Base-by-base conservation (phyloP, 352 stramenopile genomes). In the Phytopythium litorale region DNA sequence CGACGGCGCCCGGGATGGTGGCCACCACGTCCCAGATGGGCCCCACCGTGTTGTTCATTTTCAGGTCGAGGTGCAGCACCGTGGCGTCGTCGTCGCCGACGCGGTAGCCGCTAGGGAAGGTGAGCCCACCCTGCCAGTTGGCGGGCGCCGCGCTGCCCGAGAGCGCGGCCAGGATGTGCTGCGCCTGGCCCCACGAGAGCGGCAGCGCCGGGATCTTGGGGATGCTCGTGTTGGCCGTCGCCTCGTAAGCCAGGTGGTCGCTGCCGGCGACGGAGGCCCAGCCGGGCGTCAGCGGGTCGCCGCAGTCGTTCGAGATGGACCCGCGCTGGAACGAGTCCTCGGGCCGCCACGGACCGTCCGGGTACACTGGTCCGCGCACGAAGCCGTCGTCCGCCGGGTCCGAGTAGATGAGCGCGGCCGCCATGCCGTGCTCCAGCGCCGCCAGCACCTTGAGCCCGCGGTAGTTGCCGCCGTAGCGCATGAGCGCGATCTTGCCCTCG, bases 1-100 rank as follows among this genome's bases (percentile, higher is more conserved):
- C 63, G 7, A 67, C 62, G 0, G 60, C 60, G 37, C 79, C 86
- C 13, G 86, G 69, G 60, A 97, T 92, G 12, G 72, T 89, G 32
- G 75, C 87, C 23, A 97, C 84, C 1, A 97, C 88, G 68, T 97
- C 92, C 84, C 88, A 94, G 58, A 97, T 90, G 9, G 76, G 70
- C 0, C 73, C 73, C 16, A 92, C 64, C 9, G 68, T 70, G 72
- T 96, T 97, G 65, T 96, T 72, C 54, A 94, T 87, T 0, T 76
- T 66, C 18, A 97, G 25, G 21, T 84, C 72, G 11, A 96, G 58
- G 52, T 79, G 72, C 19, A 85, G 53, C 18, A 76, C 64, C 1
- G 80, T 91, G 15, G 85, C 75, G 2, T 63, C 53, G 23, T 87
- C 79, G 53, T 87, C 75, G 7, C 89, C 91, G 19, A 97, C 60